Evolutionary conservation across 2,329 filamentous ascomycete species (phyloP).

Genomic region (Pestalotiopsis fici): DNA sequence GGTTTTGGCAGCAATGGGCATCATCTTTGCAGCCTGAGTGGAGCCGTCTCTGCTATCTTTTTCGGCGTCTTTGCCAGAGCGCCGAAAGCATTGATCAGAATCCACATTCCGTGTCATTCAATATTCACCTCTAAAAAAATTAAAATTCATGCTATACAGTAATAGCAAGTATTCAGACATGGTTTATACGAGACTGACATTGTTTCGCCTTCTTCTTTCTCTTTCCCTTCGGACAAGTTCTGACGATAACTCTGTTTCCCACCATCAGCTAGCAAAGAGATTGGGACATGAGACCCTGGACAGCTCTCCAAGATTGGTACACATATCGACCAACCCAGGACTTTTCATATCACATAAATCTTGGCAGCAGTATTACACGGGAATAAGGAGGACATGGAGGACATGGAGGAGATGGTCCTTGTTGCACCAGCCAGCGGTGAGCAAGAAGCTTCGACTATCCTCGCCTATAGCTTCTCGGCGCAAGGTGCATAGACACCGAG

Average conservation of each 20-base stretch:
- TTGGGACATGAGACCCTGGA: no score
- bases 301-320: no score
- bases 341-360: background rate
- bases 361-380: background rate
- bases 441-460: background rate
- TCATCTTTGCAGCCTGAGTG: slow-evolving; percentile 3
- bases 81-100: background rate
- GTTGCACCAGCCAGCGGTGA: background rate
- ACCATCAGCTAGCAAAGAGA: no score
- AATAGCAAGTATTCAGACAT: background rate
- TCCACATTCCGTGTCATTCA: background rate
- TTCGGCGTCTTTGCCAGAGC: background rate
- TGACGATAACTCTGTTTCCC: no score
- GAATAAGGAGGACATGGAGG: background rate
- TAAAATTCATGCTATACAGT: no score
- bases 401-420: background rate
- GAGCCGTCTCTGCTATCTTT: background rate
- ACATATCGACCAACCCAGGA: no score
- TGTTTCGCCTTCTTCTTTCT: no score
- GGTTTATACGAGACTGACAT: no score
- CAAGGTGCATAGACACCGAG: background rate
- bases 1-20: background rate
- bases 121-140: no score
- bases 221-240: no score
- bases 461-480: background rate